A percentile compares a stretch with the other conserved stretches of the same genome.
These are phyloP conservation scores for Trichophyton mentagrophytes DNA, from an alignment of 2,329 filamentous ascomycete species.

Conservation along the genomic window DNA sequence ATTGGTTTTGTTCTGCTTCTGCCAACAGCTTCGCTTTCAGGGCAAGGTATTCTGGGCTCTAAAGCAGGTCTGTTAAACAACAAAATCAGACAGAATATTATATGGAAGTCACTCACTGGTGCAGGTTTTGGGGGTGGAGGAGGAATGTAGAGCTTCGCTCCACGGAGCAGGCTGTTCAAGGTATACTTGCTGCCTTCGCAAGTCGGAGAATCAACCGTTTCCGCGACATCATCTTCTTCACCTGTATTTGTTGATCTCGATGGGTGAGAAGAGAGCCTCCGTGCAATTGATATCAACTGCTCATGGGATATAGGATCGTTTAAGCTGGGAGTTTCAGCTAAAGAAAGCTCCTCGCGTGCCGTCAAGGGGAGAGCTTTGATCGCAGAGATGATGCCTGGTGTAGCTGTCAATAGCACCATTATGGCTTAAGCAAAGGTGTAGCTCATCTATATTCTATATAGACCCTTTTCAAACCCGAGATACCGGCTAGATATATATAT, in stretches of 20 bases:
- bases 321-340: constrained; percentile 20
- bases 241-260: background rate
- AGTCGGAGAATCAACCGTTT: background rate
- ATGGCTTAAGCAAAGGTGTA: background rate
- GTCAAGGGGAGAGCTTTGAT: constrained; percentile 25
- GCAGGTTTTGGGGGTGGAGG: constrained; percentile 69
- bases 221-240: constrained; percentile 18
- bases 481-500: background rate
- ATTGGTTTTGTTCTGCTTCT: constrained; percentile 69
- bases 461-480: background rate
- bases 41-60: constrained; percentile 72
- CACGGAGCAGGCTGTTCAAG: constrained; percentile 59
- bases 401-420: constrained; percentile 34
- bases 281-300: constrained; percentile 28
- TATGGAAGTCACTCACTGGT: constrained; percentile 42
- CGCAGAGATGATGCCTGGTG: constrained; percentile 28
- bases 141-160: constrained; percentile 60
- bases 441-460: background rate
- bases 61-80: constrained; percentile 10
- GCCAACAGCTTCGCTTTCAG: constrained; percentile 75
- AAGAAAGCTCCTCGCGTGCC: constrained; percentile 22
- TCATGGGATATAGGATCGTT: constrained; percentile 31
- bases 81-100: background rate
- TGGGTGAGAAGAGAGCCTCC: constrained; percentile 15
- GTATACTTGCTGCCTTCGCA: constrained; percentile 27